Percentiles rank a stretch among this genome's conserved stretches.
phyloP scores from a whole-genome alignment of 2,329 filamentous ascomycete genomes.

The Trichoderma lentiforme region DNA sequence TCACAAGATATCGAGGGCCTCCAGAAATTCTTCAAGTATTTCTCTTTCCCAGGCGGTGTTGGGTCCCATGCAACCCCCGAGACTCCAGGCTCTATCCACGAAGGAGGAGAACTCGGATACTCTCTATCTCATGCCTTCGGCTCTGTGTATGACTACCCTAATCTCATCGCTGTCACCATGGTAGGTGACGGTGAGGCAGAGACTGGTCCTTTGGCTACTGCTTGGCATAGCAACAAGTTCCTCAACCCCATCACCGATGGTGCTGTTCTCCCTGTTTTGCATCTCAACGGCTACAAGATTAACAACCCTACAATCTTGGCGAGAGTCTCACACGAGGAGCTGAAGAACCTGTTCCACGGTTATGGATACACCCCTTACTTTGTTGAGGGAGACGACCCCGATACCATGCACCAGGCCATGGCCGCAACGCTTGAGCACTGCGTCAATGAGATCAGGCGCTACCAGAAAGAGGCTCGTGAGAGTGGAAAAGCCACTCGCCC shows the following conservation, averaged over 20 bases:
- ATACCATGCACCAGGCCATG: constrained; percentile 80
- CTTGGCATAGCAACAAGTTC: constrained; percentile 81
- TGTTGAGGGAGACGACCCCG: constrained; percentile 70
- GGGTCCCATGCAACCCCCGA: constrained; percentile 76
- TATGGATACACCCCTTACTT: constrained; percentile 81
- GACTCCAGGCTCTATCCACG: constrained; percentile 72
- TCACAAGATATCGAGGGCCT: constrained; percentile 65
- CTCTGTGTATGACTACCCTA: constrained; percentile 69
- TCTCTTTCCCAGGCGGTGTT: constrained; percentile 77
- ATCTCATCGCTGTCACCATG: constrained; percentile 72
- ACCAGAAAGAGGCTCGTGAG: constrained; percentile 69
- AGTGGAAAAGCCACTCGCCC: constrained; percentile 67
- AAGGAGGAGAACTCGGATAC: constrained; percentile 80
- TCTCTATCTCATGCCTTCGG: constrained; percentile 77
- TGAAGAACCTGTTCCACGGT: constrained; percentile 65
- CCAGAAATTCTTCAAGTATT: constrained; percentile 76
- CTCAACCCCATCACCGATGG: constrained; percentile 76
- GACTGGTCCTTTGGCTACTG: constrained; percentile 73
- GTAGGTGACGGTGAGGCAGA: constrained; percentile 81
- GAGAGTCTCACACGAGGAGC: constrained; percentile 70
- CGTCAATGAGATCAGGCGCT: constrained; percentile 63
- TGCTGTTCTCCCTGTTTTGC: constrained; percentile 72
- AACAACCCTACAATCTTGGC: constrained; percentile 74
- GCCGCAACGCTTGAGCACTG: constrained; percentile 71
- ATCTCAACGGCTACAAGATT: constrained; percentile 84